phyloP scores from a whole-genome alignment of 78 protist species.

The Cavenderia fasciculata region DNA sequence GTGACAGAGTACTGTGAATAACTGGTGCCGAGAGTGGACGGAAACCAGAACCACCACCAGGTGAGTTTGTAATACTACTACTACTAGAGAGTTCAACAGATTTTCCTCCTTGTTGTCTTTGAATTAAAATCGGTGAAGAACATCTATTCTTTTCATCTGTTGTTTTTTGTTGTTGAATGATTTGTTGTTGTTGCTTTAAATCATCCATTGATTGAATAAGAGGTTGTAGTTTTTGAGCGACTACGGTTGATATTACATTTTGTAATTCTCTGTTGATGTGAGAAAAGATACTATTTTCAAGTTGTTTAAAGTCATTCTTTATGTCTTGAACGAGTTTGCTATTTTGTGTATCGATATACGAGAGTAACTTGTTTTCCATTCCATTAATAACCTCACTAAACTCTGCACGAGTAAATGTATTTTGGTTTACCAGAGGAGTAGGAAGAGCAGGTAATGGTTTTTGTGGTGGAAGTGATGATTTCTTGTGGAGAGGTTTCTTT shows the following conservation, averaged over 20 bases:
- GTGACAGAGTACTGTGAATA: no score
- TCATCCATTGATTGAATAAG: constrained; percentile 15
- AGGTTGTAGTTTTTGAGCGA: constrained; percentile 21
- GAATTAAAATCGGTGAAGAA: constrained; percentile 21
- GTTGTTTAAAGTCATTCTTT: constrained; percentile 9
- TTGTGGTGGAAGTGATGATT: not conserved
- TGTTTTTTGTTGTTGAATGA: not conserved
- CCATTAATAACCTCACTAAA: not conserved
- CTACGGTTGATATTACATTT: not conserved
- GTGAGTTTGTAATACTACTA: not conserved
- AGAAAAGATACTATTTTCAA: not conserved
- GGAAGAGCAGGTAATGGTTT: constrained; percentile 55
- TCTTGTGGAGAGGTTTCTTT: not conserved
- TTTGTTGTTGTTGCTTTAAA: constrained; percentile 22
- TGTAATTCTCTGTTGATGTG: constrained; percentile 8
- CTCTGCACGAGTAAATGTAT: not conserved
- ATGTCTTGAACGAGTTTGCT: not conserved
- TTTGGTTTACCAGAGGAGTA: not conserved
- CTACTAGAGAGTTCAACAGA: no score
- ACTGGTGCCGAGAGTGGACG: constrained; percentile 31
- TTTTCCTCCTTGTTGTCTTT: no score
- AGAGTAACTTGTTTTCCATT: constrained; percentile 11
- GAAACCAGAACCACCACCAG: not conserved
- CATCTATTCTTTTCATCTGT: not conserved
- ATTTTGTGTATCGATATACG: constrained; percentile 2